Conservation (phyloP, 2,329 filamentous ascomycete genomes). For the Cladosporium colombiae region DNA sequence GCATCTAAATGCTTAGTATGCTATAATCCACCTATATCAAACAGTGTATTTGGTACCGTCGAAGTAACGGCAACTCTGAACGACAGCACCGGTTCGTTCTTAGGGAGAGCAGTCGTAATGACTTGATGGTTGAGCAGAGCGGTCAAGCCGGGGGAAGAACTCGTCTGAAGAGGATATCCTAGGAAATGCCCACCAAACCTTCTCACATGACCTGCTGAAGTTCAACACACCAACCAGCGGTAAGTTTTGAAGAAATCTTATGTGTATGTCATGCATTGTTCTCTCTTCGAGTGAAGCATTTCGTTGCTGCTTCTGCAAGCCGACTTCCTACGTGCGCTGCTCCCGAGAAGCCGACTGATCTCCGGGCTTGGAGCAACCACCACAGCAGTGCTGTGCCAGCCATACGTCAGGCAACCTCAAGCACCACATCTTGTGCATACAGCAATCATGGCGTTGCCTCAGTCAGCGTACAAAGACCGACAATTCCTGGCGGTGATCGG, state of each 20-base stretch:
- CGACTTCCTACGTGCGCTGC: neutral
- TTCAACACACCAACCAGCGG: neutral
- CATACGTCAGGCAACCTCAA: constrained; percentile 15
- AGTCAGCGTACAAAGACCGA: constrained; percentile 70
- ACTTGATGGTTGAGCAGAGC: neutral
- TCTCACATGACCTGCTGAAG: neutral
- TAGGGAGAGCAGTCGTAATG: neutral
- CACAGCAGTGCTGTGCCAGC: constrained; percentile 1
- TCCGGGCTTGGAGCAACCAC: constrained; percentile 9
- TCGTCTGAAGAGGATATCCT: neutral
- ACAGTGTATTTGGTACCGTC: neutral
- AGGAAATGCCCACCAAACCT: neutral
- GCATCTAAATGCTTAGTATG: neutral
- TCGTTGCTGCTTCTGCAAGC: neutral
- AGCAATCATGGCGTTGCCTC: constrained; percentile 58
- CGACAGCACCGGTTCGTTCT: neutral
- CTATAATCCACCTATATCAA: neutral
- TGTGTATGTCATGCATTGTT: neutral
- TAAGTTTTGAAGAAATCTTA: neutral
- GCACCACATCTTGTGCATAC: neutral
- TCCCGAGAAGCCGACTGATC: constrained; percentile 9
- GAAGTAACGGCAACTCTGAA: neutral
- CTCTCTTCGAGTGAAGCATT: neutral
- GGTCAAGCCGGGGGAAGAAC: neutral
- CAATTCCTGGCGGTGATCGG: constrained; percentile 98